Evolutionary conservation across 345 rosid genomes (phyloP), one percentile per base, ranked within the genome.

Genomic region (Eucalyptus microcorys): DNA sequence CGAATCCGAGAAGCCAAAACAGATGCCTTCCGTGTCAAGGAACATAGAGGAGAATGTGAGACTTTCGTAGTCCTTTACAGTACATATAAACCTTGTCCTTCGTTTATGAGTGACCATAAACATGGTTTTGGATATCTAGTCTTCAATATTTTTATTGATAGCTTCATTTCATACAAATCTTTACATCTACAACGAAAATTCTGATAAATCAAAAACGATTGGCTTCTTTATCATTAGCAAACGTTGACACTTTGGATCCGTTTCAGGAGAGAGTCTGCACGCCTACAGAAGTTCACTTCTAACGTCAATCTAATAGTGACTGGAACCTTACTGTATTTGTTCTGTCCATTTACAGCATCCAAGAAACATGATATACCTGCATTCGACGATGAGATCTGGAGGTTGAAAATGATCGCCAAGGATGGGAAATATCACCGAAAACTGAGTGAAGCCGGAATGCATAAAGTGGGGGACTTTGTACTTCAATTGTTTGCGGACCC

Each of bases 281-380:
- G 8, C 8, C 32, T 59, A 27, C 68, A 59, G 68, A 27, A 59
- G 68, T 59, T 26, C 3, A 2, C 3, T 59, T 27, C 8, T 6
- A 59, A 3, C 8, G 4, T 13, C 15, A 59, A 27, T 59, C 32
- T 59, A 10, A 34, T 30, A 48, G 13, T 43, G 24, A 5, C 43
- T 21, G 12, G 43, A 14, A 24, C 30, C 34, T 26, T 47, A 7
- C 30, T 55, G 37, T 37, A 21, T 30, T 10, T 42, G 5, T 12
- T 22, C 48, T 14, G 34, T 47, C 43, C 15, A 81, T 80, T 59
- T 79, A n/a, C 94, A 97, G 99, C 95, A 87, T 96, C 96, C 93
- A 96, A 97, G 94, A 97, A 97, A 92, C 99, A 97, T 91, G 96
- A 97, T 83, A 98, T 97, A 22, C 99, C 99, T 64, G 95, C 97